These are phyloP conservation scores for Morella rubra DNA, from an alignment of 306 rosid species.

Conservation along the genomic window DNA sequence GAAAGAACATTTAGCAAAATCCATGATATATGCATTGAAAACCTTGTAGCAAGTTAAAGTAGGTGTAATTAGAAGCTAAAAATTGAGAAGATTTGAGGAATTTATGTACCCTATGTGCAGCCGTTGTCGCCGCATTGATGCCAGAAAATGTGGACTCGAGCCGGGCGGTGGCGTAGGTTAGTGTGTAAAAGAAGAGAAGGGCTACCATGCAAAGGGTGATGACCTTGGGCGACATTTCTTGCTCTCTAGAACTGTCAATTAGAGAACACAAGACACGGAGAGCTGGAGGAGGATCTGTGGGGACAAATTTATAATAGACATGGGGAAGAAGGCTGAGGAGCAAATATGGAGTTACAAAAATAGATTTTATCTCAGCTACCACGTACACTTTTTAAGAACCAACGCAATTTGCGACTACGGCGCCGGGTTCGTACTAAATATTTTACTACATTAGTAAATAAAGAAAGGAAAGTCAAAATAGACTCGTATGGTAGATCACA, in stretches of 20 bases:
- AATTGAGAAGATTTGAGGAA: background rate
- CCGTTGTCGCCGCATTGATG: slow-evolving; percentile 10
- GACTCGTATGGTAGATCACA: too few species aligned
- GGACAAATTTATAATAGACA: slow-evolving; percentile 36
- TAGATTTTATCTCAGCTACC: background rate
- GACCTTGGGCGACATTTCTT: slow-evolving; percentile 48
- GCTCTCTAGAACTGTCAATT: slow-evolving; percentile 16
- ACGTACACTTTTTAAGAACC: too few species aligned
- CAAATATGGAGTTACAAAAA: slow-evolving; percentile 27
- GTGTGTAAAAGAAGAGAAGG: slow-evolving; percentile 31
- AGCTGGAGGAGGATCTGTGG: background rate
- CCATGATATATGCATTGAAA: background rate
- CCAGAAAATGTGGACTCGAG: slow-evolving; percentile 31
- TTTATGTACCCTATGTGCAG: slow-evolving; percentile 38
- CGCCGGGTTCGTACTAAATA: too few species aligned
- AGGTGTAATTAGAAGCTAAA: background rate
- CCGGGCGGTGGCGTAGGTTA: slow-evolving; percentile 33
- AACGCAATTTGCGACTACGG: too few species aligned
- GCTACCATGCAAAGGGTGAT: slow-evolving; percentile 31
- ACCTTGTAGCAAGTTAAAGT: background rate
- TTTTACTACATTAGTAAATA: too few species aligned
- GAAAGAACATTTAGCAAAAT: background rate
- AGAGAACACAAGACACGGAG: background rate
- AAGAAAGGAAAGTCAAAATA: too few species aligned
- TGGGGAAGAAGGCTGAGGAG: slow-evolving; percentile 21